These are phyloP conservation scores for Lachancea cidri DNA, from an alignment of 805 yeast genomes.

Conservation along the genomic window DNA sequence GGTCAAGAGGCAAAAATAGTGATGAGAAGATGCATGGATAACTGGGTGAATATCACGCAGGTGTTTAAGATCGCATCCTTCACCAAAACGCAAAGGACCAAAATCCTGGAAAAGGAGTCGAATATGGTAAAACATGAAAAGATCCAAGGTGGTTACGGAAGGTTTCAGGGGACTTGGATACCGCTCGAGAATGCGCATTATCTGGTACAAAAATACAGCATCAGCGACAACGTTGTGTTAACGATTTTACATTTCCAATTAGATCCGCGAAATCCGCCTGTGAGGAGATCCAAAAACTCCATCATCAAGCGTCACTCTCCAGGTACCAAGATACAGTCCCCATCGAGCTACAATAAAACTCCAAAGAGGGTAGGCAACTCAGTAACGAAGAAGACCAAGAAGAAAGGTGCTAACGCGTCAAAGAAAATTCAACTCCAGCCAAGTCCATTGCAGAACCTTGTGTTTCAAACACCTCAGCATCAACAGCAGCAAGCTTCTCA, in stretches of 20 bases:
- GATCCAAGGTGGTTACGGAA: conserved; percentile 80
- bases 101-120: conserved; percentile 69
- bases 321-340: conserved; percentile 29
- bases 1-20: conserved; percentile 37
- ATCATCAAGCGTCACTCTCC: conserved; percentile 29
- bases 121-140: conserved; percentile 68
- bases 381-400: conserved; percentile 8
- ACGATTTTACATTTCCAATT: conserved; percentile 50
- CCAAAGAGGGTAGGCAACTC: conserved; percentile 22
- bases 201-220: conserved; percentile 48
- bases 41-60: conserved; percentile 91
- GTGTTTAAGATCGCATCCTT: conserved; percentile 72
- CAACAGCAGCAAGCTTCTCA: conserved; percentile 9
- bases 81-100: conserved; percentile 74
- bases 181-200: conserved; percentile 62
- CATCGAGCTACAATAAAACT: conserved; percentile 32
- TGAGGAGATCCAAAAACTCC: conserved; percentile 36
- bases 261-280: conserved; percentile 42
- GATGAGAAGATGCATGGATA: conserved; percentile 86
- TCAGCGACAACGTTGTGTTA: conserved; percentile 45
- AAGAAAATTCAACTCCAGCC: conserved; percentile 21
- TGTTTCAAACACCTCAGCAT: conserved; percentile 33
- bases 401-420: conserved; percentile 7
- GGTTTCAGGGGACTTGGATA: conserved; percentile 85
- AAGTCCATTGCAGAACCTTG: conserved; percentile 30